Base-by-base conservation (phyloP, 352 stramenopile species). In the Phytophthora fragariaefolia region DNA sequence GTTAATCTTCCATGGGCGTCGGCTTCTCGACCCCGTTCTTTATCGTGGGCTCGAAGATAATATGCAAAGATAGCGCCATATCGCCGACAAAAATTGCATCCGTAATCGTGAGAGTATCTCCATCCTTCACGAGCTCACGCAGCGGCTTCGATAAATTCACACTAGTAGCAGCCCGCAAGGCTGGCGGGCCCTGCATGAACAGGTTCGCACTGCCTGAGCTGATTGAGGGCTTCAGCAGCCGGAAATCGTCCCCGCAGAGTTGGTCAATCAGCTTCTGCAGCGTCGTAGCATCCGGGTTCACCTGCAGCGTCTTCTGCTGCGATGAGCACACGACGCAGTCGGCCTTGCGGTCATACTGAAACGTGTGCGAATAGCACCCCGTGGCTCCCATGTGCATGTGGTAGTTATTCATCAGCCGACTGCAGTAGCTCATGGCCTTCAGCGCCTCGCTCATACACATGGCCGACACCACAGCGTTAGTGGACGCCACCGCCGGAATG, bases 301-400 rank as follows among this genome's bases (percentile, higher is more conserved):
- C 67, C 13, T 75, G 54, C 30, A 93, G 47, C 42, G 65, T 76
- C 63, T 92, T 90, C 26, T 76, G 77, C 53, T 93, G 79, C 28
- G 84, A 89, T 3, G 83, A 91, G 70, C 92, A 98, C 23, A 97
- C 92, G 6, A 93, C 77, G 52, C 91, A 98, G 60, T 93, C 83
- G 9, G 28, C 24, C 59, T 98, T 98, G 58, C 92, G 88, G 66
- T 98, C 91, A 76, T 99, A 99, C 45, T 97, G 88, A 78, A 99
- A 99, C 20, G 96, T 99, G 76, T 99, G 95, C 55, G 88, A 95
- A 80, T 99, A 98, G 69, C 98, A 93, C 28, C 96, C 95, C 17
- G 93, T 91, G 7, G 87, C 84, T 6, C 97, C 97, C 91, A 99
- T 98, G 76, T 99, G 98, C 96, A 99, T 99, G 82, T 98, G 97